Conservation (phyloP, 768 basidiomycete genomes). For the Arthromyces matolae region DNA sequence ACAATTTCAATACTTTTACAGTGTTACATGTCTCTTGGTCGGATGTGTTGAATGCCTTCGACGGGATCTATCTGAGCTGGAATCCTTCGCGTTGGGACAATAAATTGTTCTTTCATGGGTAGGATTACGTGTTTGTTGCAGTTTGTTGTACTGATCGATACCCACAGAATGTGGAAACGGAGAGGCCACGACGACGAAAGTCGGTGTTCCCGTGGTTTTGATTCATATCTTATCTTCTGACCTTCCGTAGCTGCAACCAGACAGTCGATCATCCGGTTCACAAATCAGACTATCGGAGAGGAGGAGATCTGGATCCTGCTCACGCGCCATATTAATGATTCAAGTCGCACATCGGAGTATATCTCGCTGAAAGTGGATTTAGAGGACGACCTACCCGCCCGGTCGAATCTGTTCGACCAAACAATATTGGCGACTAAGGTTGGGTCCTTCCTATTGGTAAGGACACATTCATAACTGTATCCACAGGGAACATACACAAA, state of each 20-base stretch:
- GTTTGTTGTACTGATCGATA: neutral
- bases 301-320: slow-evolving; percentile 78
- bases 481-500: slow-evolving; percentile 49
- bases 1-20: slow-evolving; percentile 31
- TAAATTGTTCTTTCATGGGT: slow-evolving; percentile 65
- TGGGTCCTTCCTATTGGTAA: slow-evolving; percentile 2
- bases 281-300: slow-evolving; percentile 21
- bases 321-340: slow-evolving; percentile 67
- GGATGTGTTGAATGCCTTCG: slow-evolving; percentile 67
- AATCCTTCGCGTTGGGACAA: slow-evolving; percentile 60
- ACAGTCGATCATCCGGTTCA: slow-evolving; percentile 33
- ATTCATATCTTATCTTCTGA: neutral
- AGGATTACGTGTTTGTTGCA: slow-evolving; percentile 14
- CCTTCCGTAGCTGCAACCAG: slow-evolving; percentile 32
- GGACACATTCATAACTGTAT: neutral
- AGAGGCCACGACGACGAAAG: slow-evolving; percentile 26
- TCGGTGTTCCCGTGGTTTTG: neutral
- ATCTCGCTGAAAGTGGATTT: slow-evolving; percentile 57
- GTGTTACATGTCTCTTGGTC: slow-evolving; percentile 71
- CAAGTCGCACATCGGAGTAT: slow-evolving; percentile 59
- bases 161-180: slow-evolving; percentile 46
- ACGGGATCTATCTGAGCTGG: slow-evolving; percentile 87
- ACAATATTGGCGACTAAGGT: slow-evolving; percentile 39
- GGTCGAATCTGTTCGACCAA: slow-evolving; percentile 24
- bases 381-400: slow-evolving; percentile 36